Evolutionary conservation across 768 basidiomycete genomes (phyloP), one percentile per base, ranked within the genome.

Genomic region (Boletus pseudopeckii): DNA sequence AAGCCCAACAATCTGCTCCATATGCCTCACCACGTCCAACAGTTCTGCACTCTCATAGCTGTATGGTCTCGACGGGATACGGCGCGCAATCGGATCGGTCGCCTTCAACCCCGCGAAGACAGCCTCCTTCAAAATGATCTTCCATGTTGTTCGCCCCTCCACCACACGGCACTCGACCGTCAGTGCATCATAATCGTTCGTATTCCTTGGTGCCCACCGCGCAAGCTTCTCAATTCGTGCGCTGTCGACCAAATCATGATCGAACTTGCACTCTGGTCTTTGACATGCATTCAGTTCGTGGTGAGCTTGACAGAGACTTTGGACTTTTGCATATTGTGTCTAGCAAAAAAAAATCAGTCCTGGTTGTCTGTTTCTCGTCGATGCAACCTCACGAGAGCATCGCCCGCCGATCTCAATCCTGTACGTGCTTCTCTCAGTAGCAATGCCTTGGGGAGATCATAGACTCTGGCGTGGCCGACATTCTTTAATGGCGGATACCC

Each of bases 201-300:
- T 42, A 17, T 11, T 37, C 1, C 4, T 0, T 8, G 48, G 51
- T 11, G 4, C 5, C 62, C 55, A 60, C 10, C 62, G 50, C 15
- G 50, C 62, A 15, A 63, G 53, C 42, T 51, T 63, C 45, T 48
- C 48, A 0, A 63, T 53, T 3, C 58, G 45, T 40, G 28, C 40
- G 18, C 50, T 50, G 45, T 63, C 58, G 6, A 63, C 45, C 45
- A 63, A 39, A 24, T 57, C 51, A 36, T 60, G 62, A 14, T 63
- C 61, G 39, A 60, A 56, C 13, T 54, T 59, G 50, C 57, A 62
- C 34, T 59, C 45, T 14, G 20, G 39, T 34, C 54, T 46, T 14
- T 1, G 38, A 34, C 57, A 59, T 11, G 39, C 52, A 11, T 54
- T 50, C 40, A 15, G 54, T 7, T 50, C 43, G 52, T 56, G 43